A percentile compares a stretch with the other conserved stretches of the same genome.
phyloP scores from a whole-genome alignment of 192 early-diverging fungal genomes.

The Phycomyces blakesleeanus region DNA sequence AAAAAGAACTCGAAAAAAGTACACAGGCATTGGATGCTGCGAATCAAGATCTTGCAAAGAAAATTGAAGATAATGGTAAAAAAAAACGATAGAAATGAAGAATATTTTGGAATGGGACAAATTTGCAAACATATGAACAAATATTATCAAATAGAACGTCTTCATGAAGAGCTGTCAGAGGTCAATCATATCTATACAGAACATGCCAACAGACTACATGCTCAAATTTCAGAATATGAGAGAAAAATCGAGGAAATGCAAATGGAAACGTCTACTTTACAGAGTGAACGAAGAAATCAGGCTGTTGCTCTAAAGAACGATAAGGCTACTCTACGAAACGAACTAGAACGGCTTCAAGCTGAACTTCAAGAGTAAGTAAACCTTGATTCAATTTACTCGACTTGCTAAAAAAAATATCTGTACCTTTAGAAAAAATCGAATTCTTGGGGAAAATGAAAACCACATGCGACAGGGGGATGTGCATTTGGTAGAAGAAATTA shows the following conservation, averaged over 20 bases:
- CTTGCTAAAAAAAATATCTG: not conserved
- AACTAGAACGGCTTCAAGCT: conserved; percentile 13
- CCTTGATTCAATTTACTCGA: too few relatives aligned
- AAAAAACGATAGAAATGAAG: not conserved
- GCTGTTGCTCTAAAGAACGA: conserved; percentile 5
- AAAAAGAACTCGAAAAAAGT: conserved; percentile 56
- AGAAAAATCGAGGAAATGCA: conserved; percentile 45
- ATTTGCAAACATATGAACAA: not conserved
- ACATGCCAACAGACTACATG: conserved; percentile 41
- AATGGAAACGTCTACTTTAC: conserved; percentile 7
- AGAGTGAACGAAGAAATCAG: conserved; percentile 6
- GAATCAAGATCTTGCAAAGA: conserved; percentile 43
- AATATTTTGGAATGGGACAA: too few relatives aligned
- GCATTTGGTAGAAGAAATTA: conserved; percentile 20
- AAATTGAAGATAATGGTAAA: conserved; percentile 62
- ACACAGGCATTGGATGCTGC: conserved; percentile 43
- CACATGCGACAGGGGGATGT: conserved; percentile 21
- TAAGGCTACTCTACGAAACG: conserved; percentile 9
- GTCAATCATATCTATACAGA: conserved; percentile 48
- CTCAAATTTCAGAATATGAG: conserved; percentile 47
- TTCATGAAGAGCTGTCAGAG: conserved; percentile 51
- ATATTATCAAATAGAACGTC: conserved; percentile 33
- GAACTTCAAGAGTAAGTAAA: conserved; percentile 27
- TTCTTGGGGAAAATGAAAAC: conserved; percentile 25
- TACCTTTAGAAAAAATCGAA: conserved; percentile 19